Base-by-base conservation (phyloP, 768 basidiomycete genomes). In the Psilocybe sp. region DNA sequence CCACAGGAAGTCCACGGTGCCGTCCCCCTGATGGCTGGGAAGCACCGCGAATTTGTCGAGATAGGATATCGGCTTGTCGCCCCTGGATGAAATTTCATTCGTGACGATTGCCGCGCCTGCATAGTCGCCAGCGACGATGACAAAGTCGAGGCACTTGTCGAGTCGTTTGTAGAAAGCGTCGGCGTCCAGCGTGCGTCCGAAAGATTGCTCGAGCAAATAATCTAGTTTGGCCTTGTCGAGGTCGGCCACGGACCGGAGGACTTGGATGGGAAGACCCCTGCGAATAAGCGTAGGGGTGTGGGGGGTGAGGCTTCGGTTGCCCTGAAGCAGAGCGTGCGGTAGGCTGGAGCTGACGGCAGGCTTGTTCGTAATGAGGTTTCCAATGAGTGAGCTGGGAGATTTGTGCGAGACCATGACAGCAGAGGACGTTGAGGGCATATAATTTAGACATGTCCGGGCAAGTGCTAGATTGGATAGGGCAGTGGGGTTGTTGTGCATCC, bases 1-100 rank as follows among this genome's bases (percentile, higher is more conserved):
- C 97, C 97, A 99, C 34, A 99, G 74, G 73, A 99, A 99, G 71
- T 99, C 97, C 50, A 98, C 97, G 0, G 97, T 98, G 14, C 97
- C 97, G 61, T 98, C 96, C 16, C 97, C 97, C 68, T 99, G 97
- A 63, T 98, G 85, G 52, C 77, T 85, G 2, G 97, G 97, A 35
- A 95, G 77, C 36, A 99, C 94, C 13, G 95, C 96, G 65, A 99
- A 99, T 71, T 99, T 99, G 77, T 99, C 97, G 42, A 99, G 82
- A 69, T 99, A 99, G 13, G 90, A 85, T 52, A 96, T 83, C 5
- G 86, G 79, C 1, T 54, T 42, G 8, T 50, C 45, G 7, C 68
- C 64, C 33, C 57, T 68, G n/a, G 76, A 60, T 44, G 65, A 64
- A 31, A 66, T 59, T 51, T 84, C 80, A 51, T 78, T 76, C 32